Evolutionary conservation across 2,329 filamentous ascomycete genomes (phyloP), one percentile per base, ranked within the genome.

Genomic region (Chaetomiaceae sp.): DNA sequence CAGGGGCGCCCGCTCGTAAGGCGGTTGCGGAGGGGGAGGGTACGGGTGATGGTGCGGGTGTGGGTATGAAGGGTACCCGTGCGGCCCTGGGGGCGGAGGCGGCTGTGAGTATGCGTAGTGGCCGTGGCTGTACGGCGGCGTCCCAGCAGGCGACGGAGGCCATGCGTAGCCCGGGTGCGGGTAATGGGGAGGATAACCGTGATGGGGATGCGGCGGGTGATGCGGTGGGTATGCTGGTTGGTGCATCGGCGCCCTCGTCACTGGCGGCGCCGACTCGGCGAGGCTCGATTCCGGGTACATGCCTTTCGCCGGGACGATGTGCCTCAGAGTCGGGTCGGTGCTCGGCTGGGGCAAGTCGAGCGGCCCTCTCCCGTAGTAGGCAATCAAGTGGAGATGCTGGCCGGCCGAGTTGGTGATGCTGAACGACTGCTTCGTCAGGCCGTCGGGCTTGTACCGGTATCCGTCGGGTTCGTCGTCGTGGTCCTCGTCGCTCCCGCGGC

Each of bases 361-460:
- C 80, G 25, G 85, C 8, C 83, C 82, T 3, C 88, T 83, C 3
- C 91, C 88, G 71, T 91, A 97, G 74, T 99, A 99, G 64, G 92
- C 96, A 73, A 99, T 99, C 47, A 99, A 81, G 73, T 99, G 94
- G 2, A 99, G 83, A 68, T 97, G 94, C 65, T 96, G 91, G 60
- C 90, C 65, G 34, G 80, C 85, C 1, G 88, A 90, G 1, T 94
- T 97, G 20, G 91, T 96, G 73, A 99, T 97, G 74, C 92, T 97
- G 78, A 97, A 99, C 0, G 94, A 97, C 72, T 99, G 94, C 80
- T 99, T 99, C 91, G 97, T 96, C 4, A 99, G 80, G 0, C 94
- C 94, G 65, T 99, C 94, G 9, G 87, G 89, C 77, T 96, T 99
- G 74, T 96, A 96, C 59, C 90, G 80, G 70, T 96, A 96, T 38